Evolutionary conservation across 2,329 filamentous ascomycete species (phyloP).

Genomic region (Fusarium luffae): DNA sequence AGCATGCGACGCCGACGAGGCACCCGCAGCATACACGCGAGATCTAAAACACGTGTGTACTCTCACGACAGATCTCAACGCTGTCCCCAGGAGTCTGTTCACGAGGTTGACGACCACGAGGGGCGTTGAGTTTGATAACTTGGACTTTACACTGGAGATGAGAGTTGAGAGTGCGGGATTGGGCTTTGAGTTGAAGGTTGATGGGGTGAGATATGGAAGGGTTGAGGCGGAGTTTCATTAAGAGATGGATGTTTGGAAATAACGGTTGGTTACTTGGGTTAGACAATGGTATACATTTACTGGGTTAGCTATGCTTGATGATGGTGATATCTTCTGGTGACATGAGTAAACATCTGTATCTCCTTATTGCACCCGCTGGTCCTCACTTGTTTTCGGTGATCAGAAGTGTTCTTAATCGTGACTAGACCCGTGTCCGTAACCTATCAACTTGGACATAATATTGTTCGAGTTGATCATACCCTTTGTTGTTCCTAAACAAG

Average conservation of each 20-base stretch:
- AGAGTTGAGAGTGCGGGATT: constrained; percentile 81
- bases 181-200: constrained; percentile 82
- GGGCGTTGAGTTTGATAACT: constrained; percentile 83
- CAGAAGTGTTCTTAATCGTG: too few species aligned
- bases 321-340: not conserved
- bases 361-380: too few species aligned
- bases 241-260: not conserved
- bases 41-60: constrained; percentile 80
- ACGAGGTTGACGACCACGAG: constrained; percentile 81
- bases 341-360: not conserved
- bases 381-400: not conserved
- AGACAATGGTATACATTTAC: constrained; percentile 9
- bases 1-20: constrained; percentile 76
- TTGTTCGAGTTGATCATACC: not conserved
- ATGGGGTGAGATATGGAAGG: constrained; percentile 79
- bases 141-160: constrained; percentile 87
- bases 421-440: too few species aligned
- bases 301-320: not conserved
- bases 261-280: not conserved
- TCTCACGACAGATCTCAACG: constrained; percentile 81
- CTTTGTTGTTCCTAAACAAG: not conserved
- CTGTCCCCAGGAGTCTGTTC: constrained; percentile 78
- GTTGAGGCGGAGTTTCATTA: constrained; percentile 81
- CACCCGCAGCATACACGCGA: constrained; percentile 68
- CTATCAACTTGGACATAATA: too few species aligned